Base-by-base conservation (phyloP, 441 rosid genomes). In the Syzygium syzygioides region DNA sequence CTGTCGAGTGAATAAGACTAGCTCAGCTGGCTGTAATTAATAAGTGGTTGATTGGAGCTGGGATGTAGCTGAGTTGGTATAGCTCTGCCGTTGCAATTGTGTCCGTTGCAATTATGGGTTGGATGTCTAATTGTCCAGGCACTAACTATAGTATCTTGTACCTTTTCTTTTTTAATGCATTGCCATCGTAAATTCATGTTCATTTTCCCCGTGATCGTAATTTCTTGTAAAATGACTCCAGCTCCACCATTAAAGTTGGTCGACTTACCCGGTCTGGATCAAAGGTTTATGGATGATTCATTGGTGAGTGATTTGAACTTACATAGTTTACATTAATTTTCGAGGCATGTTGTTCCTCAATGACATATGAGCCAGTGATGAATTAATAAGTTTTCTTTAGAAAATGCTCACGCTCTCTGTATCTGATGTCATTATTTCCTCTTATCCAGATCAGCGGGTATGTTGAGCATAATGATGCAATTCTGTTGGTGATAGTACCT, bases 191-290 rank as follows among this genome's bases (percentile, higher is more conserved):
- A 26, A 53, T 85, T 86, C 54, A 14, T 88, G 50, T 64, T 71
- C 60, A 12, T 54, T 62, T 55, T 85, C 87, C 50, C 23, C 15
- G 8, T 85, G 79, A 53, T 88, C 59, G 48, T 23, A 87, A 48
- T 86, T 86, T 85, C 28, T 85, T 48, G 83, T 41, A 23, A 12
- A 41, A 62, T 84, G 71, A 88, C 66, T 91, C 85, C 96, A 97
- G 99, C 99, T 88, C 99, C 99, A 37, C 97, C 99, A 14, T 89
- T 97, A 89, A 97, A 97, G 92, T 90, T 96, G 93, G 87, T 94
- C 71, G 99, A 97, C 93, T 93, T 97, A 92, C 99, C 99, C 66
- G 99, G 99, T 92, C 89, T 97, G 92, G 99, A 97, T 92, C 99
- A 96, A 93, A 93, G 98, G 91, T 94, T 95, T 88, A 93, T 95